Conservation (phyloP, 768 basidiomycete species). For the Sporobolomyces pararoseus region DNA sequence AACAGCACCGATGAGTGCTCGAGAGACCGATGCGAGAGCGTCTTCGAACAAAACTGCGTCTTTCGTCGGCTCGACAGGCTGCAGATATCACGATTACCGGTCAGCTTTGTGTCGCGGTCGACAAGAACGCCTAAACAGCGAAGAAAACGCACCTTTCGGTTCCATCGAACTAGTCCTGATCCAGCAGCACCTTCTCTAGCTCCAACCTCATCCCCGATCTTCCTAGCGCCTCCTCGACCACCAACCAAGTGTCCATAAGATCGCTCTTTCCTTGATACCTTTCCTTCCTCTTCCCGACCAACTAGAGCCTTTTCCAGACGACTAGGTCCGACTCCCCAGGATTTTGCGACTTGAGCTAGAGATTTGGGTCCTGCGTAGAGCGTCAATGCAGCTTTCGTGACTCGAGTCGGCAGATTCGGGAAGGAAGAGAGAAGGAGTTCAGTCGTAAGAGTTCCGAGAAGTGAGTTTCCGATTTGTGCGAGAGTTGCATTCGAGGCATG, state of each 20-base stretch:
- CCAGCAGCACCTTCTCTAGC: slow-evolving; percentile 58
- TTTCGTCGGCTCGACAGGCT: slow-evolving; percentile 47
- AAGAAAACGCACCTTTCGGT: slow-evolving; percentile 58
- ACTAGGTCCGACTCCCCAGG: slow-evolving; percentile 50
- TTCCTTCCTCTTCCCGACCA: slow-evolving; percentile 27
- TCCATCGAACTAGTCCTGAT: slow-evolving; percentile 72
- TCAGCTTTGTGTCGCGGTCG: no score
- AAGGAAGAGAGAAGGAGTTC: slow-evolving; percentile 77
- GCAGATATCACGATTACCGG: not conserved
- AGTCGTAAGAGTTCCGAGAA: slow-evolving; percentile 84
- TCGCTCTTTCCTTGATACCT: slow-evolving; percentile 26
- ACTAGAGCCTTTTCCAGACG: slow-evolving; percentile 30
- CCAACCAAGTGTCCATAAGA: slow-evolving; percentile 42
- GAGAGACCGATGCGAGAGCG: slow-evolving; percentile 80
- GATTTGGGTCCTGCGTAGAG: slow-evolving; percentile 84
- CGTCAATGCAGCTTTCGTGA: slow-evolving; percentile 83
- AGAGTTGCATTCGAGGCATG: slow-evolving; percentile 70
- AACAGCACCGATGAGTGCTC: slow-evolving; percentile 79
- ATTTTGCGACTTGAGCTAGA: slow-evolving; percentile 77
- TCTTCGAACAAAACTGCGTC: slow-evolving; percentile 63
- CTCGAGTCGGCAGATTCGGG: slow-evolving; percentile 86
- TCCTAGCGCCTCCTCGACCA: slow-evolving; percentile 41
- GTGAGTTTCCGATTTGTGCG: slow-evolving; percentile 72
- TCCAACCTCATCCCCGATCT: slow-evolving; percentile 24
- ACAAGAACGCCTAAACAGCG: no score